Evolutionary conservation across 2,329 filamentous ascomycete genomes (phyloP).

Genomic region (Purpureocillium takamizusanense): DNA sequence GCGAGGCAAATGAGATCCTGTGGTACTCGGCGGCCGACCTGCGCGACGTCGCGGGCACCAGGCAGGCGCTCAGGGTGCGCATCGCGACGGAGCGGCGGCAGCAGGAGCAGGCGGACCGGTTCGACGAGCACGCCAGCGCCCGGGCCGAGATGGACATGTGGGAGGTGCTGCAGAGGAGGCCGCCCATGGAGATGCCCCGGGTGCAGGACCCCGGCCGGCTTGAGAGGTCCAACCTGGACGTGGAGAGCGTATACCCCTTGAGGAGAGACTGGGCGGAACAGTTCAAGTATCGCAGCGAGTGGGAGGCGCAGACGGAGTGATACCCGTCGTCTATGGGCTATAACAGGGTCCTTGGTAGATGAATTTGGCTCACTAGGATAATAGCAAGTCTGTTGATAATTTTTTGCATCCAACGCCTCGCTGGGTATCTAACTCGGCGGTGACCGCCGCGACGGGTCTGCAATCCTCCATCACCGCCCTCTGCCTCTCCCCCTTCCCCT

Average conservation of each 20-base stretch:
- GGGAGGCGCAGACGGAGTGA: slow-evolving; percentile 25
- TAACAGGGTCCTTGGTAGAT: too few relatives aligned
- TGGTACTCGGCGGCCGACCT: slow-evolving; percentile 30
- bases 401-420: not conserved
- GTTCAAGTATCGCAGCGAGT: slow-evolving; percentile 28
- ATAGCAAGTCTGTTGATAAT: not conserved
- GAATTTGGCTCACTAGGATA: too few relatives aligned
- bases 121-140: slow-evolving; percentile 29
- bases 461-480: slow-evolving; percentile 8
- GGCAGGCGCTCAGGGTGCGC: slow-evolving; percentile 24
- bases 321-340: too few relatives aligned
- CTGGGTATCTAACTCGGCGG: not conserved
- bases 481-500: slow-evolving; percentile 19
- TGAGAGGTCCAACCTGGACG: slow-evolving; percentile 17
- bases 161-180: slow-evolving; percentile 30
- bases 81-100: slow-evolving; percentile 31
- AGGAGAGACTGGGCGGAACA: slow-evolving; percentile 29
- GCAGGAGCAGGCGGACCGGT: slow-evolving; percentile 33
- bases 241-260: slow-evolving; percentile 26
- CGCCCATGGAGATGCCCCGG: slow-evolving; percentile 23
- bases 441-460: slow-evolving; percentile 5
- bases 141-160: slow-evolving; percentile 36
- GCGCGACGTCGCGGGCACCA: slow-evolving; percentile 25
- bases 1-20: slow-evolving; percentile 34
- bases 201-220: slow-evolving; percentile 17